Conservation (phyloP, 2,329 filamentous ascomycete species). For the Xylariales sp. region DNA sequence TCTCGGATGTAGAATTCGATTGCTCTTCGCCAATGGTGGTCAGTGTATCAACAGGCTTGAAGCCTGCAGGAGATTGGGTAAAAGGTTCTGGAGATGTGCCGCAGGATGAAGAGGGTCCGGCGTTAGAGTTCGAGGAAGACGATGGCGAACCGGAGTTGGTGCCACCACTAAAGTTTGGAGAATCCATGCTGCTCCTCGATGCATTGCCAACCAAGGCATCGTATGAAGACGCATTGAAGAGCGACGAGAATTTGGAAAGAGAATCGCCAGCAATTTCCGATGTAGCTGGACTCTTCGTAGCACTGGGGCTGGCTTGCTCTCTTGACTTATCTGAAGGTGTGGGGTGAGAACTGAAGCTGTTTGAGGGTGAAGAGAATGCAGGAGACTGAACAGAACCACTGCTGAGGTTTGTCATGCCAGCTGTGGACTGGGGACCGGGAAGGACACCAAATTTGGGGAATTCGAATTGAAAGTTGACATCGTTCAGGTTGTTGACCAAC, state of each 20-base stretch:
- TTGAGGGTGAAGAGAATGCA: constrained; percentile 19
- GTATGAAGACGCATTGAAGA: constrained; percentile 48
- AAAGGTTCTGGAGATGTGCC: constrained; percentile 75
- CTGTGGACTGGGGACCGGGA: constrained; percentile 37
- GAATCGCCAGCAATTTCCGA: constrained; percentile 37
- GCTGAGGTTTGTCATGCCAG: neutral
- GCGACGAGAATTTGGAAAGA: constrained; percentile 49
- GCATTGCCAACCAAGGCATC: constrained; percentile 37
- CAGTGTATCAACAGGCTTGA: constrained; percentile 58
- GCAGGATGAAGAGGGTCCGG: constrained; percentile 60
- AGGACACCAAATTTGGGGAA: constrained; percentile 90
- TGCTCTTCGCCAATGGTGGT: constrained; percentile 65
- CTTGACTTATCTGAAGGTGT: constrained; percentile 30
- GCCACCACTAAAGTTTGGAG: constrained; percentile 39
- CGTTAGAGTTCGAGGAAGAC: constrained; percentile 56
- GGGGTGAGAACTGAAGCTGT: constrained; percentile 23
- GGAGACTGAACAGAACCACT: constrained; percentile 12
- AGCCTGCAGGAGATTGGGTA: constrained; percentile 65
- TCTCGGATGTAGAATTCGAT: constrained; percentile 32
- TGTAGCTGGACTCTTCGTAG: constrained; percentile 30
- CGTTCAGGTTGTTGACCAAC: constrained; percentile 57
- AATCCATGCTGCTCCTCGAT: constrained; percentile 49
- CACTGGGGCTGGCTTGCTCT: constrained; percentile 24
- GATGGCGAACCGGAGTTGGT: constrained; percentile 62
- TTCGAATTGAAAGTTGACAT: constrained; percentile 89